These are phyloP conservation scores for Mrakiaceae sp. DNA, from an alignment of 1,284 basidiomycete species.

Conservation along the genomic window DNA sequence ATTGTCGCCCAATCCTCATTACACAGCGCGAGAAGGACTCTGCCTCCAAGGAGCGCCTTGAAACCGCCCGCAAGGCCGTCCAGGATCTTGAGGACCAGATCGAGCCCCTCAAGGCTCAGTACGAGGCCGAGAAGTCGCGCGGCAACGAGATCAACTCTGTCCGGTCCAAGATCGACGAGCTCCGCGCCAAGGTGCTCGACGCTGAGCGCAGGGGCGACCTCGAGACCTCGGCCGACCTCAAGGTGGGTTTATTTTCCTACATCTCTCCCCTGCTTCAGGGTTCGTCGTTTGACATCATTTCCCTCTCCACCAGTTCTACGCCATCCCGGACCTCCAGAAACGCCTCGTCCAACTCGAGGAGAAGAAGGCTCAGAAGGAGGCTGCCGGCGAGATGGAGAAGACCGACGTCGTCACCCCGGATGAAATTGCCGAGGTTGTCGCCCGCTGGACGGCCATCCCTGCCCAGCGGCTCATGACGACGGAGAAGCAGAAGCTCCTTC, in stretches of 20 bases:
- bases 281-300: neutral
- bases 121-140: constrained; percentile 77
- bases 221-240: constrained; percentile 65
- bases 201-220: constrained; percentile 83
- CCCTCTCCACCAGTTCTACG: constrained; percentile 61
- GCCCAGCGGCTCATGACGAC: constrained; percentile 26
- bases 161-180: constrained; percentile 76
- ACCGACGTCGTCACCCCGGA: constrained; percentile 37
- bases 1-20: neutral
- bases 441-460: constrained; percentile 41
- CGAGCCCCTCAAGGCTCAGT: constrained; percentile 74
- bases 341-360: constrained; percentile 48
- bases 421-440: constrained; percentile 45
- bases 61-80: constrained; percentile 63
- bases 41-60: constrained; percentile 79
- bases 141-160: constrained; percentile 75
- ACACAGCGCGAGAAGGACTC: constrained; percentile 68
- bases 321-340: constrained; percentile 78
- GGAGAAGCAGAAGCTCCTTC: constrained; percentile 38
- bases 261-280: neutral
- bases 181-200: constrained; percentile 85
- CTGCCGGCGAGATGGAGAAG: constrained; percentile 27
- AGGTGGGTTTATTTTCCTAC: constrained; percentile 15
- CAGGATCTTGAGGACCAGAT: constrained; percentile 81
- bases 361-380: constrained; percentile 37